phyloP scores from a whole-genome alignment of 768 basidiomycete genomes.

The Butyriboletus loyo region DNA sequence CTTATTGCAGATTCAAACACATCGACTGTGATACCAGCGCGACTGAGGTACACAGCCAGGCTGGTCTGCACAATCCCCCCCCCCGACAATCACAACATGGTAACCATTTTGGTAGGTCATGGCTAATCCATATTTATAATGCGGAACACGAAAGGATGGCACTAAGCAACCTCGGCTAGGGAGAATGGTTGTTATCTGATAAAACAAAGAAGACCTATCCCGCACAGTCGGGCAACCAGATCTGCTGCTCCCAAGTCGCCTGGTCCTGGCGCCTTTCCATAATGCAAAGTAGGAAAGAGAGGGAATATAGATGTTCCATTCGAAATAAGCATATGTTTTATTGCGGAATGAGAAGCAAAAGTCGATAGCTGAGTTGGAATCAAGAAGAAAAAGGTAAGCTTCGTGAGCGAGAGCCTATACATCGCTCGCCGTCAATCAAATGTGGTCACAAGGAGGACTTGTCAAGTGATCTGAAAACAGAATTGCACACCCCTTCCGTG shows the following conservation, averaged over 20 bases:
- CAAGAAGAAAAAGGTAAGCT: not conserved
- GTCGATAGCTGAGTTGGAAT: not conserved
- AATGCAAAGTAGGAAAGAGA: not conserved
- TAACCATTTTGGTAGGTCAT: slow-evolving; percentile 36
- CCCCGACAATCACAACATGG: slow-evolving; percentile 51
- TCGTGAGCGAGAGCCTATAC: not conserved
- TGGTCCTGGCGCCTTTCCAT: not conserved
- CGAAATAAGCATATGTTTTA: not conserved
- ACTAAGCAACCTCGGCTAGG: not conserved
- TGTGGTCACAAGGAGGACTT: slow-evolving; percentile 18
- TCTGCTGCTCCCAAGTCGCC: not conserved
- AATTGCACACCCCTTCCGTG: slow-evolving; percentile 33
- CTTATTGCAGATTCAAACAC: slow-evolving; percentile 52
- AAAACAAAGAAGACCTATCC: not conserved
- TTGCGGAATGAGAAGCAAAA: not conserved
- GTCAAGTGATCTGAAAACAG: slow-evolving; percentile 14
- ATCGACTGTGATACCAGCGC: slow-evolving; percentile 43
- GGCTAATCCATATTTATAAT: not conserved
- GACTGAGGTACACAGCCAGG: slow-evolving; percentile 45
- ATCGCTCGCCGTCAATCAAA: slow-evolving; percentile 6
- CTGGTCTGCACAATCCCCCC: slow-evolving; percentile 53
- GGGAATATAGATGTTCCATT: not conserved
- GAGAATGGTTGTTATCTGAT: not conserved
- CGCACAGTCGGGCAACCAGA: not conserved
- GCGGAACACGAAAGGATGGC: not conserved